Percentiles rank a stretch among this genome's conserved stretches.
Evolutionary conservation across 352 stramenopile species (phyloP).

Genomic region (Globisporangium lucens): DNA sequence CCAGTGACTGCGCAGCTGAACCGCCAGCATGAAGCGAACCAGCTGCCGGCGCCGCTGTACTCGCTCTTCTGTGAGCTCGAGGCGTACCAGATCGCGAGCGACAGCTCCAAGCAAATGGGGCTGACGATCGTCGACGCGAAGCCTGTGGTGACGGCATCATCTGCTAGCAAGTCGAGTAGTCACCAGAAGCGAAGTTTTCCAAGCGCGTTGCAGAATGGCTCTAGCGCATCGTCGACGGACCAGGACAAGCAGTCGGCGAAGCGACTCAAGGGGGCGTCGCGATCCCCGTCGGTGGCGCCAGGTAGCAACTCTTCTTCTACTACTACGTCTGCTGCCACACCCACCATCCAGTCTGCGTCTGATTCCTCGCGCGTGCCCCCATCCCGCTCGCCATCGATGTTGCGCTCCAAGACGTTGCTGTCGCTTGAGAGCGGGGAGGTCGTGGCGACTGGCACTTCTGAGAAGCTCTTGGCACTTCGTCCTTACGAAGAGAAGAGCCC

Average conservation of each 20-base stretch:
- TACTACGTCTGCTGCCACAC: background rate
- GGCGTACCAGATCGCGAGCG: conserved; percentile 57
- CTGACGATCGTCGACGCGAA: conserved; percentile 53
- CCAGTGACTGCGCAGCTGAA: conserved; percentile 38
- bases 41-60: conserved; percentile 60
- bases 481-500: conserved; percentile 28
- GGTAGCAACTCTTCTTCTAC: background rate
- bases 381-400: conserved; percentile 51
- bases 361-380: conserved; percentile 23
- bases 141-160: conserved; percentile 15
- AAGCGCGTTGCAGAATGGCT: conserved; percentile 16
- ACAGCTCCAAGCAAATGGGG: conserved; percentile 40
- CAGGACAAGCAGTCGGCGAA: conserved; percentile 28
- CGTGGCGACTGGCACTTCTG: conserved; percentile 27
- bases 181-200: conserved; percentile 19
- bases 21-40: conserved; percentile 41
- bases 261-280: conserved; percentile 36
- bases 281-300: conserved; percentile 31
- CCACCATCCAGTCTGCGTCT: conserved; percentile 12
- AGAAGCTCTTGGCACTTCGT: conserved; percentile 45
- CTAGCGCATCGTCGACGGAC: conserved; percentile 2
- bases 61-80: conserved; percentile 73
- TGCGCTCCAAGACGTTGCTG: conserved; percentile 18
- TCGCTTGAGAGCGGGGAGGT: conserved; percentile 41
- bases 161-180: conserved; percentile 25